Base-by-base conservation (phyloP, 2,329 filamentous ascomycete genomes). In the Acrodontium crateriforme region DNA sequence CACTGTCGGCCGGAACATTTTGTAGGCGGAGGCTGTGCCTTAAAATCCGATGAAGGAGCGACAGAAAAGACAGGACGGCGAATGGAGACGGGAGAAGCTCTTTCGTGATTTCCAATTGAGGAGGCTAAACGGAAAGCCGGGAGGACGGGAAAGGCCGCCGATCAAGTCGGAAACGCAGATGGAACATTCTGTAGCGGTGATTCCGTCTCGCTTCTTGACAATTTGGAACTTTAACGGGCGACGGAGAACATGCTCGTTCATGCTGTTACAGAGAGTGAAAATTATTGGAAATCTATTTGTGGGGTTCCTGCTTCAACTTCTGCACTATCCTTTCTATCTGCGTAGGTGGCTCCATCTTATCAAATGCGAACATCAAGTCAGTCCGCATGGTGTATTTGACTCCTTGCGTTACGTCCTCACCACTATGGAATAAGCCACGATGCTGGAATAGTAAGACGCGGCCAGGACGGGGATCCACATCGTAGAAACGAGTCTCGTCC, bases 401-500 rank as follows among this genome's bases (percentile, higher is more conserved):
- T 0, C 69, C 68, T 9, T 50, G 48, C 29, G 61, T 39, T 4
- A 72, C 66, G 40, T 70, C 60, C 35, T 68, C 66, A 2, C 69
- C 69, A 9, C 58, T 56, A 45, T 72, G 69, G 24, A 68, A 39
- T 28, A 72, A 44, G 24, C 52, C 39, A 5, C 56, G 53, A 34
- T 72, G 69, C 49, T 72, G 69, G 35, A 72, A 73, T 3, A 72
- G 47, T 22, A 73, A 49, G 12, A 69, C 54, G 2, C 65, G 56
- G 0, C 68, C 69, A 3, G 50, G 50, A 38, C 60, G 65, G 0
- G 69, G 67, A 30, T 54, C 53, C 0, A 70, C 55, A 31, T 66
- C 53, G 5, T 60, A 41, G 11, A 52, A 42, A 6, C 45, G 37
- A 9, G 43, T 36, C 35, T 45, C 49, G 21, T 49, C 38, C 14